Evolutionary conservation across 2,329 filamentous ascomycete species (phyloP), one percentile per base, ranked within the genome.

Genomic region (Botrytis deweyae): DNA sequence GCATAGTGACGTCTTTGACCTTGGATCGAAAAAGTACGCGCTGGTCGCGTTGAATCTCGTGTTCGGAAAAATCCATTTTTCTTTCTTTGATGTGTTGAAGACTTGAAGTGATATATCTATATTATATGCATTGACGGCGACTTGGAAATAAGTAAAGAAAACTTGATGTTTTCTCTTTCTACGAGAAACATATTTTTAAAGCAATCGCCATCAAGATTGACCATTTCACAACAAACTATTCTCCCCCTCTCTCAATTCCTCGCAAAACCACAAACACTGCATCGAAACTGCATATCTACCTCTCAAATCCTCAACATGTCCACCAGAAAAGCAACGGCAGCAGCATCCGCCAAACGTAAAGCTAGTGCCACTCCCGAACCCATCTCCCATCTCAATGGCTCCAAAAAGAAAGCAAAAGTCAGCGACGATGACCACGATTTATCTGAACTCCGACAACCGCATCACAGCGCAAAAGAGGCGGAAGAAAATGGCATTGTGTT

Each of bases 401-500:
- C 52, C 0, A 64, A 66, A 0, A 80, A 80, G 55, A 79, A 78
- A 70, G 22, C 73, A 14, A 80, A 79, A 73, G 71, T 68, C 25
- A 44, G n/a, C 40, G 38, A 46, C 64, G 77, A 62, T 25, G 74
- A 76, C 65, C 64, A 61, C 44, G 75, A 76, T 61, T 49, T 72
- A 18, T 75, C 78, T 62, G 75, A 76, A 22, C 69, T 80, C 2
- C 76, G 75, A 6, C 72, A 76, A 66, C 78, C 79, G 0, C 80
- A 81, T 70, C 73, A 70, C 16, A 75, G 74, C 20, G 80, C 84
- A 1, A 79, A 84, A 74, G 81, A 84, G 74, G 79, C 82, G 10
- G 84, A 85, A 73, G 81, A 85, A 29, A 84, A 91, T 76, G 90
- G 90, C 29, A 89, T 93, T 68, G 89, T 93, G 0, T 84, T 92